These are phyloP conservation scores for Chrysoporthe austroafricana DNA, from an alignment of 2,329 filamentous ascomycete genomes.

Conservation along the genomic window DNA sequence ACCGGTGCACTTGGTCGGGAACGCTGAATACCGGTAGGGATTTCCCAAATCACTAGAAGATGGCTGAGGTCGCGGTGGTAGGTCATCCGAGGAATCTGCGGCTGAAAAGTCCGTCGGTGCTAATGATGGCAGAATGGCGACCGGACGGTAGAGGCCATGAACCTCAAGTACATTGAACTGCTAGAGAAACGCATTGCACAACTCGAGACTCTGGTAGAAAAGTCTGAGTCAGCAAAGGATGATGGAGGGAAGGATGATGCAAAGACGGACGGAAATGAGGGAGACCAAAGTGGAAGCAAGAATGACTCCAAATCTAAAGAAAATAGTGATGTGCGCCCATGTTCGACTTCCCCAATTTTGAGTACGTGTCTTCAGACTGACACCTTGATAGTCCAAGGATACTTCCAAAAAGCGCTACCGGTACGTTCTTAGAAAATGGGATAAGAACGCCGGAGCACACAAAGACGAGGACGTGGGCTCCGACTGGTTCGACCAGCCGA, in stretches of 20 bases:
- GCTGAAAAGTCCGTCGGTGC: background rate
- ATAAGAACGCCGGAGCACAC: slow-evolving; percentile 21
- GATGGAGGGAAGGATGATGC: background rate
- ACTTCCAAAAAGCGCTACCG: slow-evolving; percentile 20
- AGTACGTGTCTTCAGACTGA: background rate
- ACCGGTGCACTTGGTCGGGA: background rate
- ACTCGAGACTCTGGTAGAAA: slow-evolving; percentile 10
- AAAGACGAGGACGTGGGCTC: slow-evolving; percentile 25
- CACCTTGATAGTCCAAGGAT: background rate
- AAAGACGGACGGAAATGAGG: background rate
- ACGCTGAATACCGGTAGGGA: background rate
- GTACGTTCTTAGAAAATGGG: slow-evolving; percentile 27
- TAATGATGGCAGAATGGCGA: background rate
- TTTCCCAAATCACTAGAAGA: background rate
- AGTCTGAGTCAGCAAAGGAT: background rate
- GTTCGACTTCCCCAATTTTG: background rate
- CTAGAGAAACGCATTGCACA: slow-evolving; percentile 17
- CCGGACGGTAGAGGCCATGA: background rate
- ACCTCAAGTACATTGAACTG: slow-evolving; percentile 16
- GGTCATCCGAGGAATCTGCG: background rate
- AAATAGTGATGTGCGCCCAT: background rate
- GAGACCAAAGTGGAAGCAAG: no score
- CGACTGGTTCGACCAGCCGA: slow-evolving; percentile 16
- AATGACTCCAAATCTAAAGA: no score
- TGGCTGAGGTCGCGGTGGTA: slow-evolving; percentile 3